Percentiles rank a stretch among this genome's conserved stretches.
Evolutionary conservation across 768 basidiomycete species (phyloP).

Genomic region (Cytidiella melzeri): DNA sequence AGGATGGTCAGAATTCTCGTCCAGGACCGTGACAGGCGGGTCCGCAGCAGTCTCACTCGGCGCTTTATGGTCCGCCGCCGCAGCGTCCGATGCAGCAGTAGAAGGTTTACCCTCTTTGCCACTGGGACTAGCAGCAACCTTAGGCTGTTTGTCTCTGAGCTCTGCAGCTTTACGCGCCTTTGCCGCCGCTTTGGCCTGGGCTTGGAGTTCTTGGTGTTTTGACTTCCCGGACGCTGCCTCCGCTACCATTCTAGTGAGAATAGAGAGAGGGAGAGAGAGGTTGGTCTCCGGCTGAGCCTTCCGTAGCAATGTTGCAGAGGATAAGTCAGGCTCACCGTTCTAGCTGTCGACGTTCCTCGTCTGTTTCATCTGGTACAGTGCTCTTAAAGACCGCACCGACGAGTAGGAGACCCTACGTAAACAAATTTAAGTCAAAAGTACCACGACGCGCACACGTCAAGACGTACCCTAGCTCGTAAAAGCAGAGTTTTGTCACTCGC

Average conservation of each 20-base stretch:
- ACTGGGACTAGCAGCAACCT: background rate
- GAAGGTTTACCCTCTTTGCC: background rate
- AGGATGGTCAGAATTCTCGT: background rate
- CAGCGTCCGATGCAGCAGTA: background rate
- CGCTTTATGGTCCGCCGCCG: background rate
- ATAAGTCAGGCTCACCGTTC: constrained; percentile 57
- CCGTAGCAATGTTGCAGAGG: background rate
- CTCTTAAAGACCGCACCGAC: constrained; percentile 89
- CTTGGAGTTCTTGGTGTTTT: constrained; percentile 41
- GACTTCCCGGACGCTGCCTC: constrained; percentile 74
- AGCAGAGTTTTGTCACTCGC: constrained; percentile 64
- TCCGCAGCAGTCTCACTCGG: background rate
- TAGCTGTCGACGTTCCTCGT: constrained; percentile 89
- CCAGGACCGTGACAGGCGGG: background rate
- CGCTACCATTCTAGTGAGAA: constrained; percentile 66
- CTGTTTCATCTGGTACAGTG: constrained; percentile 80
- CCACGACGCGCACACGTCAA: background rate
- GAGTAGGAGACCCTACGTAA: constrained; percentile 67
- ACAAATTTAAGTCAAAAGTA: background rate
- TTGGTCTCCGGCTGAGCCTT: background rate
- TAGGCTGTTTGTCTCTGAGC: background rate
- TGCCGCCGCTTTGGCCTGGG: constrained; percentile 12
- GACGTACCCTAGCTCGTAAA: constrained; percentile 76
- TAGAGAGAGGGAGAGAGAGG: background rate
- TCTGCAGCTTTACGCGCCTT: constrained; percentile 4